phyloP scores from a whole-genome alignment of 1,139 yeast genomes.

The Pichia inconspicua region DNA sequence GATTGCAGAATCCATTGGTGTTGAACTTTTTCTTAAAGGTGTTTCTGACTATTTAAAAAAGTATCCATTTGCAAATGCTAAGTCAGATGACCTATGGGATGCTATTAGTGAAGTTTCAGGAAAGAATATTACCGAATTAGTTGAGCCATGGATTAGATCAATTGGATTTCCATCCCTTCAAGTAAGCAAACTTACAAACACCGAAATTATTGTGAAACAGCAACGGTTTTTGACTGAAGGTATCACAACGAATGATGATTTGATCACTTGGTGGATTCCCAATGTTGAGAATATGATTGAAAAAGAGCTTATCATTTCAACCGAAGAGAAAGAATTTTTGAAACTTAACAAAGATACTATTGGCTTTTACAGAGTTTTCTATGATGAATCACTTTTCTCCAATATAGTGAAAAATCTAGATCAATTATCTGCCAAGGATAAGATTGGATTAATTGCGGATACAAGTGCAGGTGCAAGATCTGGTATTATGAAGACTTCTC shows the following conservation, averaged over 20 bases:
- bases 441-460: slow-evolving; percentile 63
- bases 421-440: slow-evolving; percentile 48
- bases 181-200: slow-evolving; percentile 27
- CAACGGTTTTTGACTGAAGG: slow-evolving; percentile 50
- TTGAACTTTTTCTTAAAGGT: slow-evolving; percentile 43
- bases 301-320: slow-evolving; percentile 13
- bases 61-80: slow-evolving; percentile 44
- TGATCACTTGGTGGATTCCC: slow-evolving; percentile 63
- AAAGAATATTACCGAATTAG: slow-evolving; percentile 37
- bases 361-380: slow-evolving; percentile 64
- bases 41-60: slow-evolving; percentile 45
- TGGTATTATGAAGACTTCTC: slow-evolving; percentile 45
- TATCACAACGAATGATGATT: slow-evolving; percentile 32
- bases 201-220: slow-evolving; percentile 39
- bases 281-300: slow-evolving; percentile 29
- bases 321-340: slow-evolving; percentile 30
- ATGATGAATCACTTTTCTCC: slow-evolving; percentile 42
- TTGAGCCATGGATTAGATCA: slow-evolving; percentile 47
- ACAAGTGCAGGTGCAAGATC: slow-evolving; percentile 52
- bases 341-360: slow-evolving; percentile 56
- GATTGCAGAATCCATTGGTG: slow-evolving; percentile 48
- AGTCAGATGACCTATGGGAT: slow-evolving; percentile 46
- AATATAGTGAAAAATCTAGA: slow-evolving; percentile 37
- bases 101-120: slow-evolving; percentile 41
- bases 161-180: slow-evolving; percentile 46